Base-by-base conservation (phyloP, 2,329 filamentous ascomycete genomes). In the Hypoxylon sp. region DNA sequence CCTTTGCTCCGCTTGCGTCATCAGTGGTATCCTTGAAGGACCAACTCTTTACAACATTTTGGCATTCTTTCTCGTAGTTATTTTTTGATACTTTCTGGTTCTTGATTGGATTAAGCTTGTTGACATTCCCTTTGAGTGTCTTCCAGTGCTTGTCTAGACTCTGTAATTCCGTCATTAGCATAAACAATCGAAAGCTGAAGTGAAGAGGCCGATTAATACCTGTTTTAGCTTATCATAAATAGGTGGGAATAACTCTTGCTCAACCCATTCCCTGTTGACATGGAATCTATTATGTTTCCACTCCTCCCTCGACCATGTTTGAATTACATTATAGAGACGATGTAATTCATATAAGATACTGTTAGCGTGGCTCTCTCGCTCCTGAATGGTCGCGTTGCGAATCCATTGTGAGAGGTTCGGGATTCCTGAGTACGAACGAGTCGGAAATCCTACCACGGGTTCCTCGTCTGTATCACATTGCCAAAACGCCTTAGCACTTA, bases 401-500 rank as follows among this genome's bases (percentile, higher is more conserved):
- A 49, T 58, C 55, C 55, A 58, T 10, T 49, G 13, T 14, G 9
- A 17, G 14, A 58, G 45, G 11, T 41, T 49, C 1, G 55, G 55
- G 4, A 58, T 41, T 13, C 55, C 55, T n/a, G 55, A 58, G 21
- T 58, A 58, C 7, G 4, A 14, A 2, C 17, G 30, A 25, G 3
- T 41, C 3, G 55, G 55, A 49, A 58, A 58, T 6, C 43, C 55
- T 1, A 17, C 17, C 25, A 32, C 13, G 3, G 36, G 14, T 6
- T 58, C 13, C 9, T 43, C 46, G 2, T 6, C 13, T 5, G 11
- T 7, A 5, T 34, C 36, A 46, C 61, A 70, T 10, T 45, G 43
- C 70, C 70, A 70, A 14, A 60, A 70, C 10, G 70, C 70, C 0
- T 41, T 60, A 19, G 68, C 55, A 10, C 70, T 72, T 11, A 60